Evolutionary conservation across 352 stramenopile species (phyloP).

Genomic region (Phytophthora tentaculata): DNA sequence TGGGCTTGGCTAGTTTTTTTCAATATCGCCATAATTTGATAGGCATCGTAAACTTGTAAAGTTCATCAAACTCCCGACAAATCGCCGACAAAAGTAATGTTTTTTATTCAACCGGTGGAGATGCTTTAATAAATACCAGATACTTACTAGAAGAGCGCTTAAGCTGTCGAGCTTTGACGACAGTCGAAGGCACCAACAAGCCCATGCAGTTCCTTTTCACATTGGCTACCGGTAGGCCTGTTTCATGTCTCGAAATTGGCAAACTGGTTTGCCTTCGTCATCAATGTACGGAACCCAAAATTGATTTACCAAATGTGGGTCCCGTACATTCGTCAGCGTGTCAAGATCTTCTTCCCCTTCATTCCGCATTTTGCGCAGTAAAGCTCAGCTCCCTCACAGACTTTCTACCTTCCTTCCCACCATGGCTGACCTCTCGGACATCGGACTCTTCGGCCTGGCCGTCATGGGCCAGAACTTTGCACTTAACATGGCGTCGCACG

Average conservation of each 20-base stretch:
- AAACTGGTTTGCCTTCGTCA: slow-evolving; percentile 15
- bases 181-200: too few species aligned
- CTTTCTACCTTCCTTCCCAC: slow-evolving; percentile 5
- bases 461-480: slow-evolving; percentile 99
- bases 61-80: too few species aligned
- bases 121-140: too few species aligned
- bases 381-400: slow-evolving; percentile 12
- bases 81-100: too few species aligned
- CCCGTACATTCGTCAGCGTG: neutral
- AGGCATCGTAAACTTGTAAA: too few species aligned
- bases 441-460: slow-evolving; percentile 92
- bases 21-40: too few species aligned
- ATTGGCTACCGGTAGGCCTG: neutral
- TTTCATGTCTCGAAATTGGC: slow-evolving; percentile 31
- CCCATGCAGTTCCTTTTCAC: too few species aligned
- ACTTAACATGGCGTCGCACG: slow-evolving; percentile 98
- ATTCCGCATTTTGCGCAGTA: slow-evolving; percentile 38
- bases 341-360: slow-evolving; percentile 27
- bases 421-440: slow-evolving; percentile 78
- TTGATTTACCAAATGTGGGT: neutral
- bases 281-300: slow-evolving; percentile 17
- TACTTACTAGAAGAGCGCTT: too few species aligned
- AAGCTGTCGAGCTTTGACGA: too few species aligned
- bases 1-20: too few species aligned
- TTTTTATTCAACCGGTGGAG: too few species aligned